These are phyloP conservation scores for Pholiota microspora DNA, from an alignment of 768 basidiomycete species.

Conservation along the genomic window DNA sequence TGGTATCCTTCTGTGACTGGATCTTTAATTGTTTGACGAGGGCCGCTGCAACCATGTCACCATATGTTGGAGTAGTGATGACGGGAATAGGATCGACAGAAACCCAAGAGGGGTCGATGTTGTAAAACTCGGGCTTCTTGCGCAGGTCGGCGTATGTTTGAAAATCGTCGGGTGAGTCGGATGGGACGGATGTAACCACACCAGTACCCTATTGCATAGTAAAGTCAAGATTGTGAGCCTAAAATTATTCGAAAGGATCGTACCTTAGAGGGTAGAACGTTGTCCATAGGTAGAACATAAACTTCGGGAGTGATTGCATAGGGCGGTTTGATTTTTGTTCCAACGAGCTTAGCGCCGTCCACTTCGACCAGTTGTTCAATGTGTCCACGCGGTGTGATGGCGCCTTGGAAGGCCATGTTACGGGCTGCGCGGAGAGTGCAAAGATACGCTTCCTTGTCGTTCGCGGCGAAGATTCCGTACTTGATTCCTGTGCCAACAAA, in stretches of 20 bases:
- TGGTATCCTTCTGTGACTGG: slow-evolving; percentile 90
- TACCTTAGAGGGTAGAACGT: slow-evolving; percentile 84
- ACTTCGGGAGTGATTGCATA: slow-evolving; percentile 28
- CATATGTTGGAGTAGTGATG: slow-evolving; percentile 87
- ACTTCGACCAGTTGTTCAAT: slow-evolving; percentile 74
- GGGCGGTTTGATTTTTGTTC: slow-evolving; percentile 89
- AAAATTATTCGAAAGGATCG: background rate
- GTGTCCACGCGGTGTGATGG: slow-evolving; percentile 68
- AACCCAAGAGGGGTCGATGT: slow-evolving; percentile 88
- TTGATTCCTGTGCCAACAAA: slow-evolving; percentile 90
- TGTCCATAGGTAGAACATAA: slow-evolving; percentile 97
- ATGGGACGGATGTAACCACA: slow-evolving; percentile 96
- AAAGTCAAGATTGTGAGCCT: background rate
- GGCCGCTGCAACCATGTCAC: slow-evolving; percentile 83
- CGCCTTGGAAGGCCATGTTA: slow-evolving; percentile 98
- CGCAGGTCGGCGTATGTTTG: slow-evolving; percentile 86
- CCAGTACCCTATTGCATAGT: slow-evolving; percentile 72
- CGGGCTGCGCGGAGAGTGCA: slow-evolving; percentile 88
- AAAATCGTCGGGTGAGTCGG: slow-evolving; percentile 98
- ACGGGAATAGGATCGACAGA: slow-evolving; percentile 85
- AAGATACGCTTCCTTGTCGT: slow-evolving; percentile 84
- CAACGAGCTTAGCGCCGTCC: slow-evolving; percentile 76
- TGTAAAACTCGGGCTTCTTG: slow-evolving; percentile 96
- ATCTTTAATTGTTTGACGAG: slow-evolving; percentile 90
- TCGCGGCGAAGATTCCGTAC: slow-evolving; percentile 90